Conservation (phyloP, 2,329 filamentous ascomycete species). For the Botrytis paeoniae region DNA sequence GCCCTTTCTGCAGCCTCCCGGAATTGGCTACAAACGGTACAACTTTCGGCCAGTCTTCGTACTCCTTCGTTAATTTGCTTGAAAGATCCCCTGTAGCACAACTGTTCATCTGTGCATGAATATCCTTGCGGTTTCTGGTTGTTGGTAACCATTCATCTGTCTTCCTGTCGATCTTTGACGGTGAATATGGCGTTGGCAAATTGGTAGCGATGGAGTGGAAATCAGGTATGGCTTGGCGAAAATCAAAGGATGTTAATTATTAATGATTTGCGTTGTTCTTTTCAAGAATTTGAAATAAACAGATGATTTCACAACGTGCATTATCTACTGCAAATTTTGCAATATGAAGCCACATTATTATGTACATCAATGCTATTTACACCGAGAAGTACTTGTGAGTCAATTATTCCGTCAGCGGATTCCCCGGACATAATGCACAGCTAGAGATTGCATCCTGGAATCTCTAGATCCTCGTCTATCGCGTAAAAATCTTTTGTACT, state of each 20-base stretch:
- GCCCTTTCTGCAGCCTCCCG: constrained; percentile 26
- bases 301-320: neutral
- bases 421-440: neutral
- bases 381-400: neutral
- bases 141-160: constrained; percentile 5
- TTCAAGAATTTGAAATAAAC: neutral
- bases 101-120: neutral
- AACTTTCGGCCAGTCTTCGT: constrained; percentile 4
- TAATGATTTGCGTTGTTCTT: neutral
- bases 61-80: neutral
- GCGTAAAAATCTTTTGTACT: neutral
- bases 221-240: neutral
- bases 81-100: constrained; percentile 7
- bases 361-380: neutral
- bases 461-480: neutral
- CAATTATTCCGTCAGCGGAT: neutral
- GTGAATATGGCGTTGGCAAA: constrained; percentile 1
- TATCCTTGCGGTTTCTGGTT: neutral
- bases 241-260: neutral
- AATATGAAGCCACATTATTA: neutral
- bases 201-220: constrained; percentile 8
- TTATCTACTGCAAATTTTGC: neutral
- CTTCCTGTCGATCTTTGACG: constrained; percentile 11
- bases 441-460: neutral
- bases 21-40: constrained; percentile 21